Percentiles rank a stretch among this genome's conserved stretches.
phyloP scores from a whole-genome alignment of 2,329 filamentous ascomycete genomes.

The Cercospora sp. region DNA sequence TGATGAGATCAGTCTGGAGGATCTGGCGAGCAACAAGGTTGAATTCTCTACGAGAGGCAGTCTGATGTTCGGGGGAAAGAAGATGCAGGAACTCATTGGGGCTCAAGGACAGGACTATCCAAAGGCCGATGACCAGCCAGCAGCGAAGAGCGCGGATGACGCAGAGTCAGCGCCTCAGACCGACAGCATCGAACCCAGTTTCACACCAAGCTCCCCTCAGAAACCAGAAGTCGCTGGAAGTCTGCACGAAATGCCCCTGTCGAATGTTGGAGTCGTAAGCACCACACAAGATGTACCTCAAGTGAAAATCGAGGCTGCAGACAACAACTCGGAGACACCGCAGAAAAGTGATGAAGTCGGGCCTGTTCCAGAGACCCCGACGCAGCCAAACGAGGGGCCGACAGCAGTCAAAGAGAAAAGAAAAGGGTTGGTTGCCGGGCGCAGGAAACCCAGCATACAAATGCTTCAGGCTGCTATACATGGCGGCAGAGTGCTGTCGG shows the following conservation, averaged over 20 bases:
- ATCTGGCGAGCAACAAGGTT: slow-evolving; percentile 52
- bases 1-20: slow-evolving; percentile 52
- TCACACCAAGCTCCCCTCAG: background rate
- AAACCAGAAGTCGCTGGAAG: background rate
- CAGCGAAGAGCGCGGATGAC: background rate
- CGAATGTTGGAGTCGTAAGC: background rate
- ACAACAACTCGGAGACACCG: background rate
- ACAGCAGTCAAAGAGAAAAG: slow-evolving; percentile 8
- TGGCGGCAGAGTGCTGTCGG: slow-evolving; percentile 55
- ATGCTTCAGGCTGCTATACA: slow-evolving; percentile 40
- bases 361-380: background rate
- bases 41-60: slow-evolving; percentile 63
- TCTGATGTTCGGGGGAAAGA: slow-evolving; percentile 57
- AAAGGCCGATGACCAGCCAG: background rate
- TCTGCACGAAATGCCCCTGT: background rate
- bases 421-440: slow-evolving; percentile 26
- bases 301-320: background rate
- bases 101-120: slow-evolving; percentile 26
- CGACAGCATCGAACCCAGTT: background rate
- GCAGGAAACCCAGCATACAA: slow-evolving; percentile 39
- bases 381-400: background rate
- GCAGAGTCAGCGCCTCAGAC: background rate
- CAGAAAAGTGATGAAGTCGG: background rate
- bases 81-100: slow-evolving; percentile 41
- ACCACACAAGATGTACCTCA: background rate